These are phyloP conservation scores for Penicillium fuscoglaucum DNA, from an alignment of 2,329 filamentous ascomycete species.

Conservation along the genomic window DNA sequence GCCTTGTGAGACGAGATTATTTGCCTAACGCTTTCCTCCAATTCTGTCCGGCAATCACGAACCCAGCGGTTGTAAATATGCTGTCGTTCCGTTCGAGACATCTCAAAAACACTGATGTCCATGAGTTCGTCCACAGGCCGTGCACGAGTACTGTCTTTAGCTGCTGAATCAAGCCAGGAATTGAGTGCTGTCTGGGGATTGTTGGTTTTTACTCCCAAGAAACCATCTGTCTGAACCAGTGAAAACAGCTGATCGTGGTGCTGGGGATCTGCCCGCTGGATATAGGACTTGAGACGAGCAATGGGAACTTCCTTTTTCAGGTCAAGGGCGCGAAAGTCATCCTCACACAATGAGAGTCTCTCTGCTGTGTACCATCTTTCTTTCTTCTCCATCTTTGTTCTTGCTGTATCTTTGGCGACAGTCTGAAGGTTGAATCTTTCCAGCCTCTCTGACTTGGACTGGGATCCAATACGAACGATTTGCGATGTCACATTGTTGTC, in stretches of 20 bases:
- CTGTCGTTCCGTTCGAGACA: slow-evolving; percentile 3
- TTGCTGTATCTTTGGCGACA: slow-evolving; percentile 38
- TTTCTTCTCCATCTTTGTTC: slow-evolving; percentile 30
- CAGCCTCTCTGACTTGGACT: slow-evolving; percentile 57
- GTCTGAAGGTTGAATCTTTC: slow-evolving; percentile 52
- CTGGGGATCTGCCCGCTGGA: not conserved
- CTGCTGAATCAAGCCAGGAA: slow-evolving; percentile 1
- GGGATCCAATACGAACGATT: slow-evolving; percentile 63
- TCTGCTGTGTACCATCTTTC: slow-evolving; percentile 15
- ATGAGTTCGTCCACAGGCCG: not conserved
- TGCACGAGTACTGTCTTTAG: not conserved
- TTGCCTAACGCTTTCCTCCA: not conserved
- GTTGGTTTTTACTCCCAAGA: not conserved
- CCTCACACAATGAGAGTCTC: slow-evolving; percentile 16
- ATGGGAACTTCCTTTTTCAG: slow-evolving; percentile 7
- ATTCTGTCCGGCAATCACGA: not conserved
- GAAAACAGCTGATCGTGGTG: slow-evolving; percentile 8
- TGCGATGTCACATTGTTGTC: slow-evolving; percentile 34
- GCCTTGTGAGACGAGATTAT: not conserved
- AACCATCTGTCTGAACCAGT: not conserved
- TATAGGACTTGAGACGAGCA: slow-evolving; percentile 10
- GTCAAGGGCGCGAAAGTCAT: slow-evolving; percentile 13
- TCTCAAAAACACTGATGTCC: not conserved
- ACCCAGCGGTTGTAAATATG: not conserved
- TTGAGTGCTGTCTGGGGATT: not conserved